Evolutionary conservation across 352 stramenopile genomes (phyloP).

Genomic region (Pythium dissotocum): DNA sequence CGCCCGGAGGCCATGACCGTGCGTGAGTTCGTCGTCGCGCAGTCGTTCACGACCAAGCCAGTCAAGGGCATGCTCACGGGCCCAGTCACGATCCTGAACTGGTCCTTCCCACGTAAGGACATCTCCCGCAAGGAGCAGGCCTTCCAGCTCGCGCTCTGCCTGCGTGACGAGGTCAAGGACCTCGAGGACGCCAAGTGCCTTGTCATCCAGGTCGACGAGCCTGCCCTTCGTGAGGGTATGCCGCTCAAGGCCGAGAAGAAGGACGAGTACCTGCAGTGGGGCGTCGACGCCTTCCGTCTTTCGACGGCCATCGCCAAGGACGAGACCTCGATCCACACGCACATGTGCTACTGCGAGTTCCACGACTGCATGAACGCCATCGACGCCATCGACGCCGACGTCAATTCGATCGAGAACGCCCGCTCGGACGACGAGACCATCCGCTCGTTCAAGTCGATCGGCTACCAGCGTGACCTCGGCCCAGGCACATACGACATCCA

Average conservation of each 20-base stretch:
- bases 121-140: constrained; percentile 88
- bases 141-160: constrained; percentile 88
- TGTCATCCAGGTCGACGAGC: constrained; percentile 93
- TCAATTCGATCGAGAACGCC: constrained; percentile 95
- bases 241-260: constrained; percentile 85
- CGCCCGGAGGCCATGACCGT: constrained; percentile 89
- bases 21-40: constrained; percentile 89
- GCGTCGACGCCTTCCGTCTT: constrained; percentile 87
- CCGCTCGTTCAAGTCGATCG: constrained; percentile 84
- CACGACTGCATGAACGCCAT: constrained; percentile 93
- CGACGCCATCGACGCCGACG: constrained; percentile 90
- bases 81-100: constrained; percentile 95
- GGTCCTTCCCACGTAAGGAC: constrained; percentile 93
- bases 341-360: constrained; percentile 98
- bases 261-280: constrained; percentile 82
- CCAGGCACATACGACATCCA: constrained; percentile 95
- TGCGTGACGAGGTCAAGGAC: constrained; percentile 91
- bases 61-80: constrained; percentile 95
- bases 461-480: constrained; percentile 90
- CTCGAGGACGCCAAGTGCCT: constrained; percentile 87
- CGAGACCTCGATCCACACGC: constrained; percentile 92
- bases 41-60: constrained; percentile 88
- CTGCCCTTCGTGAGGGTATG: constrained; percentile 91
- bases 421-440: constrained; percentile 91
- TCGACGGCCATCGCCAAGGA: constrained; percentile 85